Evolutionary conservation across 1,284 basidiomycete species (phyloP).

Genomic region (Leccinum griseonigrum): DNA sequence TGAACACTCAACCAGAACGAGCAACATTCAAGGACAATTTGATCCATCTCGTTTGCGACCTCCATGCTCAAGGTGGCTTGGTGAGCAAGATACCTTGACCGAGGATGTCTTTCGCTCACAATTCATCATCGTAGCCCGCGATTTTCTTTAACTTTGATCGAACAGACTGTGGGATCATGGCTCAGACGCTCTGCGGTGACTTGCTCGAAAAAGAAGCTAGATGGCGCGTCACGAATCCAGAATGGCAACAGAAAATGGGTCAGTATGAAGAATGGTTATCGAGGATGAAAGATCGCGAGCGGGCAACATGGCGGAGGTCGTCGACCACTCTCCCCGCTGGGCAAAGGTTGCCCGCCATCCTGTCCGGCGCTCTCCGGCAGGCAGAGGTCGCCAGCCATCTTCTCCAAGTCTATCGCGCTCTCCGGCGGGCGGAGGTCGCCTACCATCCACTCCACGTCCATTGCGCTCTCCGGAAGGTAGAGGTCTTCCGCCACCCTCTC

Average conservation of each 20-base stretch:
- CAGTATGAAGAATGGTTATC: constrained; percentile 52
- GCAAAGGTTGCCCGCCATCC: too few relatives aligned
- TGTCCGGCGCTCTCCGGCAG: too few relatives aligned
- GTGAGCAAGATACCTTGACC: constrained; percentile 35
- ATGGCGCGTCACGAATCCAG: constrained; percentile 48
- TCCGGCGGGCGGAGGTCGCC: too few relatives aligned
- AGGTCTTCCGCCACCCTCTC: too few relatives aligned
- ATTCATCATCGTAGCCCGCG: constrained; percentile 45
- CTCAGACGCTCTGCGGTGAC: constrained; percentile 32
- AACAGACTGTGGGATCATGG: constrained; percentile 54
- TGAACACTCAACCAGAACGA: constrained; percentile 34
- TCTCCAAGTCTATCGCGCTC: too few relatives aligned
- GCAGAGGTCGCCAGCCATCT: too few relatives aligned
- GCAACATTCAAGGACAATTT: constrained; percentile 40
- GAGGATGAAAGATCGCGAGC: constrained; percentile 44
- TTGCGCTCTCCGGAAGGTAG: too few relatives aligned
- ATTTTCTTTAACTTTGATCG: constrained; percentile 68
- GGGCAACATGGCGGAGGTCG: constrained; percentile 15
- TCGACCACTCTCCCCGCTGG: too few relatives aligned
- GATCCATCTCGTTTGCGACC: constrained; percentile 51
- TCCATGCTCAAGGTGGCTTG: constrained; percentile 48
- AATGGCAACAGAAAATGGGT: constrained; percentile 51
- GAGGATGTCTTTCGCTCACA: background rate
- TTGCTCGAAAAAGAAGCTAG: constrained; percentile 44
- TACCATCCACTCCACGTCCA: too few relatives aligned